Conservation (phyloP, 2,329 filamentous ascomycete genomes). For the Penicillium sp. region DNA sequence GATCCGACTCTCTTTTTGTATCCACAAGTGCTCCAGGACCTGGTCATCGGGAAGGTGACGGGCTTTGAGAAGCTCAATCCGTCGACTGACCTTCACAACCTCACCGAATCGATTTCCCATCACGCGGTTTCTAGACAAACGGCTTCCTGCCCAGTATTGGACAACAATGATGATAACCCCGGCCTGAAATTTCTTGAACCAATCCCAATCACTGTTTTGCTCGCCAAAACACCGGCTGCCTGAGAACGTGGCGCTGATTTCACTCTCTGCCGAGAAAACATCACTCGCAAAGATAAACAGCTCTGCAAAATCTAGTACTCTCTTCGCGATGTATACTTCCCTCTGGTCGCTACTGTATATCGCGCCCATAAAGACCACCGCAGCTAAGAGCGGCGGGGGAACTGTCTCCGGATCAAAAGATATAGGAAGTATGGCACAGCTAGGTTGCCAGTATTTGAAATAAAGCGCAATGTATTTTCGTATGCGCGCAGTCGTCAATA, state of each 20-base stretch:
- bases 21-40: constrained; percentile 43
- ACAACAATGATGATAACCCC: constrained; percentile 43
- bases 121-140: constrained; percentile 39
- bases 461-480: constrained; percentile 45
- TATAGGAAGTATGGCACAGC: constrained; percentile 46
- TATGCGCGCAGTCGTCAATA: constrained; percentile 45
- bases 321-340: constrained; percentile 41
- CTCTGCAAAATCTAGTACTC: constrained; percentile 46
- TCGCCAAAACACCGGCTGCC: constrained; percentile 21
- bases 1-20: constrained; percentile 47
- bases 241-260: constrained; percentile 39
- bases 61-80: constrained; percentile 39
- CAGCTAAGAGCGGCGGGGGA: constrained; percentile 41
- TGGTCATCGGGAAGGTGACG: constrained; percentile 42
- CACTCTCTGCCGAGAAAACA: constrained; percentile 43
- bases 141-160: constrained; percentile 48
- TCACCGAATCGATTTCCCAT: constrained; percentile 48
- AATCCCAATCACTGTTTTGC: constrained; percentile 33
- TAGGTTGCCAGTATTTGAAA: constrained; percentile 49
- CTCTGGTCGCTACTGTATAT: constrained; percentile 46
- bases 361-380: constrained; percentile 46
- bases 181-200: constrained; percentile 46
- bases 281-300: constrained; percentile 46
- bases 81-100: constrained; percentile 45
- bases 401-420: constrained; percentile 43